Evolutionary conservation across 2,329 filamentous ascomycete species (phyloP), one percentile per base, ranked within the genome.

Genomic region (Sphaerulina musiva): DNA sequence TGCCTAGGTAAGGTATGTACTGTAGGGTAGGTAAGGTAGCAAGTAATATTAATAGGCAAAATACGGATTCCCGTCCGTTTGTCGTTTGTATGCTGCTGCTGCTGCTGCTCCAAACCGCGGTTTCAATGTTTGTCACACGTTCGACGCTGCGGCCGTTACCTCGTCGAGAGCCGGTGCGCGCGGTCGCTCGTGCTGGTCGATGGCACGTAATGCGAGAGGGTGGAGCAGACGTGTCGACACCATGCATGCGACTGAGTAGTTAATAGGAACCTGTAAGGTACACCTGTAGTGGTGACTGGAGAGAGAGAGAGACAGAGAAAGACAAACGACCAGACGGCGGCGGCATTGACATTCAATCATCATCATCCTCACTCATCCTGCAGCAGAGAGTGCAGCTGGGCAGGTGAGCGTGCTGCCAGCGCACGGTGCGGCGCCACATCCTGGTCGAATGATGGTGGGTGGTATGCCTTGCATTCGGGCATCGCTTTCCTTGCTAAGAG

Each of bases 141-240:
- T 17, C 14, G 14, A 17, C 14, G 14, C 14, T 17, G 14, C 14
- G 14, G 14, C 14, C 14, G 14, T 17, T 17, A 1, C 14, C 14
- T 17, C 14, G 14, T 17, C 14, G 14, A 17, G 14, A 17, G 14
- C 14, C 14, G 14, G 14, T 17, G 14, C 14, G 14, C 14, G 14
- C 23, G n/a, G 23, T 9, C 17, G 17, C 34, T 48, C 46, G 46
- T 48, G 34, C 17, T 40, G 17, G 12, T 48, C 36, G 31, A 41
- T 48, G 47, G 47, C 29, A 39, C 47, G 34, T 26, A 29, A 49
- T 49, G 39, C 47, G 40, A 20, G 12, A 49, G 47, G 47, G 47
- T 38, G 39, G 47, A 49, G 46, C 44, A 38, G 47, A 31, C 20
- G 20, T 20, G 20, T 20, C 2, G 20, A 20, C 20, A 20, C 20